Percentiles rank a stretch among this genome's conserved stretches.
Evolutionary conservation across 176 grass and related monocot species (phyloP).

Genomic region (Zea mays): DNA sequence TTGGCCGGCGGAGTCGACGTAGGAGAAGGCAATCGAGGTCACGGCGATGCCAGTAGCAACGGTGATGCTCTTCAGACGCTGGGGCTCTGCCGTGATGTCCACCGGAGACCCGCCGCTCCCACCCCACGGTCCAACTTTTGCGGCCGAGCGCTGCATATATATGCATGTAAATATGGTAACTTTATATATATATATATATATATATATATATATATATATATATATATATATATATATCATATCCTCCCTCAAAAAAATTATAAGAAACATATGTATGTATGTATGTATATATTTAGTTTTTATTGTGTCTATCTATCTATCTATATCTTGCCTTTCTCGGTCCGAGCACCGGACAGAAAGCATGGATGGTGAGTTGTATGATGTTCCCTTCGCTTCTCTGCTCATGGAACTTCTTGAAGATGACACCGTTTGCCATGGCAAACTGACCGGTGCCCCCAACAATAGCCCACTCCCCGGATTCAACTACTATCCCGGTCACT

Average conservation of each 20-base stretch:
- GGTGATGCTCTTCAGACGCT: background rate
- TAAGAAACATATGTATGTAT: too few species aligned
- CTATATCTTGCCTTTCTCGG: too few species aligned
- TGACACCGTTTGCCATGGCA: slow-evolving; percentile 4
- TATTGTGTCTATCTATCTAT: too few species aligned
- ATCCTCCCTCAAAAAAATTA: too few species aligned
- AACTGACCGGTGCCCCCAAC: slow-evolving; percentile 22
- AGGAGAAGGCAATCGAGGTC: background rate
- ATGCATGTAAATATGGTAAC: background rate
- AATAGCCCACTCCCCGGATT: slow-evolving; percentile 16
- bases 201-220: too few species aligned
- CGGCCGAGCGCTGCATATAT: background rate
- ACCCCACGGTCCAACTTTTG: background rate
- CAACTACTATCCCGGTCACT: background rate
- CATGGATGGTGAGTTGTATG: background rate
- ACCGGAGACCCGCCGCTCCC: background rate
- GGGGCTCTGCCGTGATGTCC: background rate
- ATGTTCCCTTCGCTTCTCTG: background rate
- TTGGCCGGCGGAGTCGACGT: background rate
- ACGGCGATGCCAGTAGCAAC: background rate
- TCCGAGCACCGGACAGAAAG: background rate
- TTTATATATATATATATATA: too few species aligned
- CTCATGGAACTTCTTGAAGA: background rate
- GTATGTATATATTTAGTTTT: too few species aligned
- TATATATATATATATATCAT: too few species aligned